Base-by-base conservation (phyloP, 169 alveolate species). In the Cryptosporidium felis region DNA sequence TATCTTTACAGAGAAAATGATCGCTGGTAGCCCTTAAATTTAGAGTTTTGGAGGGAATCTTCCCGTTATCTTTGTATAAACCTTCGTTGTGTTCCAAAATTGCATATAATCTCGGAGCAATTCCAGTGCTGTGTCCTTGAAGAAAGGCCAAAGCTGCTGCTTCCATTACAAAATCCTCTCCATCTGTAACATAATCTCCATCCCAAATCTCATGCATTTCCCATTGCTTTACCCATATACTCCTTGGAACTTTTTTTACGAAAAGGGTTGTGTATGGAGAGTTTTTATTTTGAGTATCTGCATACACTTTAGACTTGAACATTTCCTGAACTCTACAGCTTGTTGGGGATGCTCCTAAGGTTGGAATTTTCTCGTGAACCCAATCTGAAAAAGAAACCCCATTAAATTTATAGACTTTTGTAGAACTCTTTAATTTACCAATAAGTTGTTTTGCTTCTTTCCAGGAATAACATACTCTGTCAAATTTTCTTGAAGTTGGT, bases 121-220 rank as follows among this genome's bases (percentile, higher is more conserved):
- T 81, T 14, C 90, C 89, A 42, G 80, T 88, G 40, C 89, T 89
- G 26, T 74, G 67, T 16, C 28, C 36, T 56, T 74, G 85, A 18
- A 74, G 2, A 49, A 91, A 92, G 16, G 95, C 93, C 34, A 90
- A 85, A 10, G 92, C 88, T 3, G 95, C 92, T 6, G 95, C 95
- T 51, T 92, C 95, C 90, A 89, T 90, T 2, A 92, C 95, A 63
- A 91, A 92, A 53, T 92, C 92, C 32, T 92, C 95, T 10, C 95
- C 95, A 82, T 92, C 95, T 10, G 94, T 91, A 46, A 92, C 89
- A 56, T 88, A 92, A 44, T 81, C 90, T 1, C 95, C 95, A 23
- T 91, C 91, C 81, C 80, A 92, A 26, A 89, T 81, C 67, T 82
- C 90, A 62, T 82, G 88, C 63, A 81, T 63, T 59, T 80, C 82